Conservation (phyloP, 176 grass and related monocot species). For the Oryza meridionalis region DNA sequence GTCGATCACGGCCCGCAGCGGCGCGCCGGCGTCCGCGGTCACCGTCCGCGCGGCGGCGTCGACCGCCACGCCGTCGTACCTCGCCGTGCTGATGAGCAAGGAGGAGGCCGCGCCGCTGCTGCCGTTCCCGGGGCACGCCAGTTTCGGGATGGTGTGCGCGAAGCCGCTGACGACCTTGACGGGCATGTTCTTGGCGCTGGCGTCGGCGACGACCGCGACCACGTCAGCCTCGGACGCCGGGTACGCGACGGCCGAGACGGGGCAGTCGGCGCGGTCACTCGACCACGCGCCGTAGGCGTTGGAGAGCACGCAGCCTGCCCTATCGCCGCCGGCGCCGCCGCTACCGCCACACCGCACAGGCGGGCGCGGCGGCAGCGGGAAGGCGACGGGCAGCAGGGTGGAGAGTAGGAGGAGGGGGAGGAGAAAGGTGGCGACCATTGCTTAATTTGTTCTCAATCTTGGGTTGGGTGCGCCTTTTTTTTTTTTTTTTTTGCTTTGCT, state of each 20-base stretch:
- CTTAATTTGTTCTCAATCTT: background rate
- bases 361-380: conserved; percentile 52
- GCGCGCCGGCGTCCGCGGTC: conserved; percentile 62
- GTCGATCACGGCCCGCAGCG: conserved; percentile 70
- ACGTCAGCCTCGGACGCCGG: conserved; percentile 68
- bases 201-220: conserved; percentile 58
- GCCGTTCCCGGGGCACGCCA: conserved; percentile 59
- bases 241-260: conserved; percentile 50
- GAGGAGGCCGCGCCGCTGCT: background rate
- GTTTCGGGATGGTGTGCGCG: conserved; percentile 80
- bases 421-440: conserved; percentile 13
- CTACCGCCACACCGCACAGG: conserved; percentile 49
- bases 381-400: background rate
- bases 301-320: conserved; percentile 53
- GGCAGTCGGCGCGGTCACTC: conserved; percentile 67
- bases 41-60: conserved; percentile 49
- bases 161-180: conserved; percentile 79
- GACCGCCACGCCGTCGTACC: conserved; percentile 51
- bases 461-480: background rate
- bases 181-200: conserved; percentile 32
- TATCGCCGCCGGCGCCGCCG: background rate
- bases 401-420: conserved; percentile 14
- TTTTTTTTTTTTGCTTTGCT: conserved; percentile 28
- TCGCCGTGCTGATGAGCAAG: conserved; percentile 54
- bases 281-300: conserved; percentile 85